Evolutionary conservation across 2,329 filamentous ascomycete genomes (phyloP).

Genomic region (Trichophyton verrucosum): DNA sequence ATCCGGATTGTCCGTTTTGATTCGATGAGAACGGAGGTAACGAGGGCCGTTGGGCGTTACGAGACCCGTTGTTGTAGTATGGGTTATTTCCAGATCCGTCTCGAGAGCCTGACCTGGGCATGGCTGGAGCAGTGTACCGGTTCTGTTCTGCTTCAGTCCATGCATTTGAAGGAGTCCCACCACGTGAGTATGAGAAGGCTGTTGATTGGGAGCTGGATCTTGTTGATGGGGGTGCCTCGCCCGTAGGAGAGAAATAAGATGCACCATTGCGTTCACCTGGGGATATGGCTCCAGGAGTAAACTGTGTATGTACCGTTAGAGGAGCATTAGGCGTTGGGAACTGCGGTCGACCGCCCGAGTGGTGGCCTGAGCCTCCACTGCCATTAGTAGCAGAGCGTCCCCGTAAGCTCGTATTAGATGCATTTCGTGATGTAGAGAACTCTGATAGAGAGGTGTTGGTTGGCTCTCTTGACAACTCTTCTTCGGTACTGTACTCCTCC

Average conservation of each 20-base stretch:
- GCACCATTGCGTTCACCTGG: slow-evolving; percentile 54
- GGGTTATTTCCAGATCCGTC: slow-evolving; percentile 56
- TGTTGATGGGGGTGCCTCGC: slow-evolving; percentile 50
- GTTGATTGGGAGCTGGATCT: slow-evolving; percentile 42
- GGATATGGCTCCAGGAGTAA: slow-evolving; percentile 41
- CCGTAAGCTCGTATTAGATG: slow-evolving; percentile 62
- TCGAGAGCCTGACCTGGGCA: slow-evolving; percentile 67
- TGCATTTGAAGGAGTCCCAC: slow-evolving; percentile 48
- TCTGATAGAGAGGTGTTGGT: slow-evolving; percentile 31
- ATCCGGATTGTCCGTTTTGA: slow-evolving; percentile 39
- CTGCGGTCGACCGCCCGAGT: slow-evolving; percentile 44
- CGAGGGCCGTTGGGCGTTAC: slow-evolving; percentile 54
- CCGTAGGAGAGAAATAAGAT: slow-evolving; percentile 86
- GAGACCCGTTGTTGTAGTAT: slow-evolving; percentile 51
- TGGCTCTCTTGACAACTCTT: slow-evolving; percentile 32
- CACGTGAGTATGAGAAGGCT: slow-evolving; percentile 69
- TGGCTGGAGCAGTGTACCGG: slow-evolving; percentile 78
- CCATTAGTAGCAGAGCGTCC: slow-evolving; percentile 63
- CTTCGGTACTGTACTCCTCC: slow-evolving; percentile 45
- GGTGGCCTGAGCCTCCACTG: slow-evolving; percentile 29
- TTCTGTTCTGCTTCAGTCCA: slow-evolving; percentile 55
- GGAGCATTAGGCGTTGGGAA: slow-evolving; percentile 54
- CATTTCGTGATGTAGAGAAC: slow-evolving; percentile 51
- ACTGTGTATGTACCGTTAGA: slow-evolving; percentile 57
- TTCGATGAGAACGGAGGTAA: slow-evolving; percentile 55